phyloP scores from a whole-genome alignment of 345 rosid genomes.

The Gossypium raimondii region DNA sequence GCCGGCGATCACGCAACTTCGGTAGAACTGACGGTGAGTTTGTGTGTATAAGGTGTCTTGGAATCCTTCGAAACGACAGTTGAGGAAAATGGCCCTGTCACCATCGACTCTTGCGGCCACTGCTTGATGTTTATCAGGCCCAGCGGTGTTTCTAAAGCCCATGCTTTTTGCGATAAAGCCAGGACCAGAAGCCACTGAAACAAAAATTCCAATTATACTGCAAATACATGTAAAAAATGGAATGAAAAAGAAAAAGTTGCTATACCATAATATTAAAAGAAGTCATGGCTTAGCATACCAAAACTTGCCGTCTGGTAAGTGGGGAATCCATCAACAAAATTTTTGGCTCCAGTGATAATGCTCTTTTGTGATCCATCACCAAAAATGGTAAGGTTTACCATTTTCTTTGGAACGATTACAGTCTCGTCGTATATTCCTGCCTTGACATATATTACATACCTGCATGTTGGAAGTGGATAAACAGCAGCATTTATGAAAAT shows the following conservation, averaged over 20 bases:
- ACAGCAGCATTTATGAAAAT: not conserved
- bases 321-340: slow-evolving; percentile 45
- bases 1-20: slow-evolving; percentile 63
- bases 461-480: slow-evolving; percentile 19
- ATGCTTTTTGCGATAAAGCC: slow-evolving; percentile 66
- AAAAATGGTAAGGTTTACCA: slow-evolving; percentile 51
- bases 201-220: not conserved
- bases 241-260: not conserved
- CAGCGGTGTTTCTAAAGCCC: slow-evolving; percentile 90
- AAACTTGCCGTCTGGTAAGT: slow-evolving; percentile 61
- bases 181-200: slow-evolving; percentile 58
- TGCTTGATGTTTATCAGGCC: slow-evolving; percentile 63
- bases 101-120: slow-evolving; percentile 72
- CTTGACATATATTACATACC: slow-evolving; percentile 69
- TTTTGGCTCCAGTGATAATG: slow-evolving; percentile 61
- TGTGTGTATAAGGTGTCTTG: slow-evolving; percentile 71
- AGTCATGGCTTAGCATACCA: slow-evolving; percentile 34
- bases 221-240: not conserved
- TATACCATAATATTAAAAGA: not conserved
- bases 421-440: slow-evolving; percentile 61
- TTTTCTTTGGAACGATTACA: slow-evolving; percentile 47
- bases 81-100: slow-evolving; percentile 57
- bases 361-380: slow-evolving; percentile 91
- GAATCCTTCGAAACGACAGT: slow-evolving; percentile 77
- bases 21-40: slow-evolving; percentile 77